Conservation (phyloP, 140 eudicot species). For the Cichorium intybus region DNA sequence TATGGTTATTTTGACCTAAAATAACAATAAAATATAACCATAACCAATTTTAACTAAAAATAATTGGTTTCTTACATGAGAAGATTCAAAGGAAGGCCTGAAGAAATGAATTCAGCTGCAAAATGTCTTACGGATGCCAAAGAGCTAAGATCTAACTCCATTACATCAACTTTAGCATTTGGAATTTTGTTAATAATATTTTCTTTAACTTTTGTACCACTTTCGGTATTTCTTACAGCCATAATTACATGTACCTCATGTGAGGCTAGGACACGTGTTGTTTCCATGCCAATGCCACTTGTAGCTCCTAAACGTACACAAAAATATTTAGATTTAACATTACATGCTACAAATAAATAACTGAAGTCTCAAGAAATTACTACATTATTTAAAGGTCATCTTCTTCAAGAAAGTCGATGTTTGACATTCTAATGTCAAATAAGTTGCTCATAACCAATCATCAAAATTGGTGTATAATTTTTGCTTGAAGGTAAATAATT, state of each 20-base stretch:
- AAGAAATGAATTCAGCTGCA: constrained; percentile 37
- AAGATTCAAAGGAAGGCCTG: constrained; percentile 44
- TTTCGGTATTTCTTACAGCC: constrained; percentile 44
- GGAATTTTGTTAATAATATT: constrained; percentile 24
- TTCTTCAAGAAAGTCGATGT: not conserved
- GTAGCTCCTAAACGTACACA: constrained; percentile 49
- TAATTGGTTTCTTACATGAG: constrained; percentile 26
- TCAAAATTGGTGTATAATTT: not conserved
- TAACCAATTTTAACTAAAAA: not conserved
- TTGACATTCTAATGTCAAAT: not conserved
- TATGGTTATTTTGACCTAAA: not conserved
- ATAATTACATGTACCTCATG: constrained; percentile 56
- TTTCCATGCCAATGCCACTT: constrained; percentile 62
- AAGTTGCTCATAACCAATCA: not conserved
- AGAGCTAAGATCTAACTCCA: constrained; percentile 56
- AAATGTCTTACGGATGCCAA: constrained; percentile 35
- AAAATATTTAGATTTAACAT: not conserved
- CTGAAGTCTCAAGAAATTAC: not conserved
- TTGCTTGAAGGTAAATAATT: not conserved
- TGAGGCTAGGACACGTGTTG: constrained; percentile 52
- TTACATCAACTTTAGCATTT: constrained; percentile 40
- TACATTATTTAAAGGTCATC: too few relatives aligned
- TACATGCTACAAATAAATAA: not conserved
- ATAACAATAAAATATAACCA: not conserved
- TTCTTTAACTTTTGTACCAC: constrained; percentile 31